phyloP scores from a whole-genome alignment of 352 stramenopile genomes.

The Pythium apleroticum region DNA sequence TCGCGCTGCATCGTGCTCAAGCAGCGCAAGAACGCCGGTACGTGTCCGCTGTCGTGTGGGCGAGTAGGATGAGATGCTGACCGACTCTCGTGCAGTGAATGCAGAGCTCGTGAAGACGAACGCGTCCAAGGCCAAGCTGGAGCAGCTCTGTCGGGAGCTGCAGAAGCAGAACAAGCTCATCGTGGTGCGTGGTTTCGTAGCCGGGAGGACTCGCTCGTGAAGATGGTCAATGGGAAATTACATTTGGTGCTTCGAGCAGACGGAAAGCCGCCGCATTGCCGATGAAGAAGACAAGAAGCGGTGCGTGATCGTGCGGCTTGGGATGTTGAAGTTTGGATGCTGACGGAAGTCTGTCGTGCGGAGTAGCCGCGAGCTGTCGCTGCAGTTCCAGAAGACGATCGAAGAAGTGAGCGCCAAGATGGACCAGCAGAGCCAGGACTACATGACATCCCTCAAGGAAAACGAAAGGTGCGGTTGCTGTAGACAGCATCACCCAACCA shows the following conservation, averaged over 20 bases:
- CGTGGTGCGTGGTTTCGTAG: conserved; percentile 37
- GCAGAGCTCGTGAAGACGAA: conserved; percentile 66
- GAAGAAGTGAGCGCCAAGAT: conserved; percentile 89
- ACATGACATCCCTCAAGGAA: conserved; percentile 80
- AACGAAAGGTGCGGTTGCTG: conserved; percentile 64
- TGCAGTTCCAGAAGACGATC: conserved; percentile 86
- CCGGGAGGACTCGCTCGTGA: background rate
- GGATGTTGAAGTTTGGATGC: background rate
- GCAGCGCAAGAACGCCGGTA: conserved; percentile 69
- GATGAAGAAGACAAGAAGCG: conserved; percentile 84
- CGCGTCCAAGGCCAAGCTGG: conserved; percentile 70
- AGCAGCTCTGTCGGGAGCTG: conserved; percentile 82
- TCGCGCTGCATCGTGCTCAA: conserved; percentile 76
- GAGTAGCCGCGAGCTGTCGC: conserved; percentile 60
- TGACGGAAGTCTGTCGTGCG: background rate
- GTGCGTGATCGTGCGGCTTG: conserved; percentile 19
- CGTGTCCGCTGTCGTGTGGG: background rate
- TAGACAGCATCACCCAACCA: background rate
- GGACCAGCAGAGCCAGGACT: conserved; percentile 84
- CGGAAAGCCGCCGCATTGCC: conserved; percentile 80
- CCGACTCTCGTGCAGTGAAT: conserved; percentile 38
- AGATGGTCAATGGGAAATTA: background rate
- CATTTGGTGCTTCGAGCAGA: conserved; percentile 1
- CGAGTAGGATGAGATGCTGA: background rate
- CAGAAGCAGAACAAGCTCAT: conserved; percentile 90